Conservation (phyloP, 2,329 filamentous ascomycete genomes). For the Pseudogymnoascus sp. region DNA sequence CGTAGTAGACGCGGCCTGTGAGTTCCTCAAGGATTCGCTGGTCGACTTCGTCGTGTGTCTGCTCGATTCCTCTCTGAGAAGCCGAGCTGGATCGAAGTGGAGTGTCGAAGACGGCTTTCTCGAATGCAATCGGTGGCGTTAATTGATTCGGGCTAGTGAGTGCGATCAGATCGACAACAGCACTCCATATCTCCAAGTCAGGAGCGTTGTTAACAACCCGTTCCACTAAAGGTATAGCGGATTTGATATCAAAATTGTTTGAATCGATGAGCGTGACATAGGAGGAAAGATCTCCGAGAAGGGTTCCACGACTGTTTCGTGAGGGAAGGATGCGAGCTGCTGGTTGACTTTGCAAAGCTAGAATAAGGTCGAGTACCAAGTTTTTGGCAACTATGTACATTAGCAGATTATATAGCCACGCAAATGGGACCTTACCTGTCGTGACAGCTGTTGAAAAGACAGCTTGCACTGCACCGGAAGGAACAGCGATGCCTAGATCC, state of each 20-base stretch:
- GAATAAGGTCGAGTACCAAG: slow-evolving; percentile 17
- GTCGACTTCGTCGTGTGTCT: slow-evolving; percentile 23
- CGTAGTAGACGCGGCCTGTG: slow-evolving; percentile 19
- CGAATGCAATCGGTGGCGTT: too few species aligned
- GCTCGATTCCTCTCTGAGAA: slow-evolving; percentile 21
- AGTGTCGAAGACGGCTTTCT: slow-evolving; percentile 14
- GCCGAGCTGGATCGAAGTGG: slow-evolving; percentile 19
- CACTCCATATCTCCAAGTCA: too few species aligned
- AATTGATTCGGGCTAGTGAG: too few species aligned
- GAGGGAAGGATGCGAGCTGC: slow-evolving; percentile 15
- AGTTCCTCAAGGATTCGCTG: slow-evolving; percentile 24
- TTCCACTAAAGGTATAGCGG: too few species aligned
- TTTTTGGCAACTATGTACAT: slow-evolving; percentile 16
- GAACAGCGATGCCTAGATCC: too few species aligned
- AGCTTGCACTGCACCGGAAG: slow-evolving; percentile 11
- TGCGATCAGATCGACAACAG: too few species aligned
- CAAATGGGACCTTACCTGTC: slow-evolving; percentile 15
- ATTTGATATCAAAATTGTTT: too few species aligned
- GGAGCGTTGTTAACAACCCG: too few species aligned
- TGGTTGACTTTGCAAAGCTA: slow-evolving; percentile 13
- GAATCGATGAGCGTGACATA: too few species aligned
- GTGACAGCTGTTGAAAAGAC: slow-evolving; percentile 18
- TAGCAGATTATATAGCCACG: slow-evolving; percentile 12
- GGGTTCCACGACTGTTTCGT: too few species aligned
- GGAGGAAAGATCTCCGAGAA: too few species aligned